These are phyloP conservation scores for Cutaneotrichosporon curvatum DNA, from an alignment of 1,284 basidiomycete genomes.

Conservation along the genomic window DNA sequence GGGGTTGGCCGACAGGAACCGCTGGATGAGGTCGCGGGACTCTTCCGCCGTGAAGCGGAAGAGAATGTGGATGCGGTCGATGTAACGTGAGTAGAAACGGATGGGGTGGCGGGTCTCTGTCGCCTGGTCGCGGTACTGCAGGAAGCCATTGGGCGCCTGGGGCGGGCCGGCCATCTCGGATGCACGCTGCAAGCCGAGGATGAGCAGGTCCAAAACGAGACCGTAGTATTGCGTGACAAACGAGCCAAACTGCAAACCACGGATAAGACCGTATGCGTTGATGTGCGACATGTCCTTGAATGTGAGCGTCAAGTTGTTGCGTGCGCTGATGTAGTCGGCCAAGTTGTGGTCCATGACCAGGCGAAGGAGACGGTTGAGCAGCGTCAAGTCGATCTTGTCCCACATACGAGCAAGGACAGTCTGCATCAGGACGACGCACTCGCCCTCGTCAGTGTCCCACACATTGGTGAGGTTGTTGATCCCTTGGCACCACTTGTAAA, in stretches of 20 bases:
- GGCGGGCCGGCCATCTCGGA: constrained; percentile 96
- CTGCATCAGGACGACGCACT: constrained; percentile 96
- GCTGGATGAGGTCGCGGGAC: constrained; percentile 92
- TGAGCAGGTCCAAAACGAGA: constrained; percentile 80
- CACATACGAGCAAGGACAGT: constrained; percentile 92
- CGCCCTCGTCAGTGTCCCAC: constrained; percentile 94
- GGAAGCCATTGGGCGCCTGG: constrained; percentile 89
- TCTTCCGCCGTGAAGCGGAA: constrained; percentile 99
- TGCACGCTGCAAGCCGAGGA: constrained; percentile 86
- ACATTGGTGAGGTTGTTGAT: constrained; percentile 67
- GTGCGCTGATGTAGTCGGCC: constrained; percentile 95
- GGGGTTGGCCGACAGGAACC: constrained; percentile 91
- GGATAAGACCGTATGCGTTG: constrained; percentile 64
- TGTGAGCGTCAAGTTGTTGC: constrained; percentile 90
- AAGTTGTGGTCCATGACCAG: constrained; percentile 94
- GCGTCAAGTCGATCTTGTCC: constrained; percentile 92
- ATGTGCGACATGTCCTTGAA: constrained; percentile 67
- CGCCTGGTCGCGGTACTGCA: constrained; percentile 86
- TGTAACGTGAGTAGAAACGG: constrained; percentile 87
- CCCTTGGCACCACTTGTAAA: constrained; percentile 71
- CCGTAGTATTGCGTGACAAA: constrained; percentile 98
- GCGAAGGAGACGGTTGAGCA: constrained; percentile 84
- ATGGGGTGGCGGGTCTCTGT: constrained; percentile 93
- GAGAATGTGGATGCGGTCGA: constrained; percentile 86
- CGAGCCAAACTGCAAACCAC: constrained; percentile 89